Conservation (phyloP, 371 early-diverging fungal genomes). For the Dichotomocladium elegans region DNA sequence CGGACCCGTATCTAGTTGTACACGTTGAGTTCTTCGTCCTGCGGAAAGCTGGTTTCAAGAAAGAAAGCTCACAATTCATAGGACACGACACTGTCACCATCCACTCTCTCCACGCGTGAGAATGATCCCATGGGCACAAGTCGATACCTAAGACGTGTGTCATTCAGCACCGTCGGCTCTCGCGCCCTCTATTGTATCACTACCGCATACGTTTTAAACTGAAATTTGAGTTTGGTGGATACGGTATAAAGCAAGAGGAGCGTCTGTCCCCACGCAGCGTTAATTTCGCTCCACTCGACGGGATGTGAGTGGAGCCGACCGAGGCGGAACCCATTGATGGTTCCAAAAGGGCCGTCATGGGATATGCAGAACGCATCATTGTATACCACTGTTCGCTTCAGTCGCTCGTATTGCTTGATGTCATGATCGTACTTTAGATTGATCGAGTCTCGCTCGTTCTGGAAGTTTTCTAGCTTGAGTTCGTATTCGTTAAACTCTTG, state of each 20-base stretch:
- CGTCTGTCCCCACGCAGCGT: conserved; percentile 95
- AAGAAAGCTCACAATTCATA: conserved; percentile 72
- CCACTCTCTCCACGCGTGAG: conserved; percentile 83
- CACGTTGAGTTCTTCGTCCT: neutral
- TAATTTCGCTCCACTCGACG: conserved; percentile 95
- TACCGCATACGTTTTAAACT: conserved; percentile 65
- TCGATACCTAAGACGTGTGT: conserved; percentile 51
- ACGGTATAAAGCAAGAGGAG: conserved; percentile 83
- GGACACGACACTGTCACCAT: conserved; percentile 63
- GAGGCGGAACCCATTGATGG: conserved; percentile 91
- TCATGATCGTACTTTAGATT: conserved; percentile 78
- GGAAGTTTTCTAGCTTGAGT: conserved; percentile 54
- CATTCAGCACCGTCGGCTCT: neutral
- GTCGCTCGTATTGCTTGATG: conserved; percentile 69
- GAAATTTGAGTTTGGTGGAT: conserved; percentile 78
- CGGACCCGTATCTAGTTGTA: conserved; percentile 78
- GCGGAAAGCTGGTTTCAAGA: neutral
- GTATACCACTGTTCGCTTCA: conserved; percentile 90
- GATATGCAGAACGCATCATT: conserved; percentile 90
- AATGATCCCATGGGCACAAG: conserved; percentile 92
- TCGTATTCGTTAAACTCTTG: conserved; percentile 74
- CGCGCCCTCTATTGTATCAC: neutral
- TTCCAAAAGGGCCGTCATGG: conserved; percentile 84
- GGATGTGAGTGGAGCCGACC: conserved; percentile 77
- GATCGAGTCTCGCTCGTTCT: conserved; percentile 77